These are phyloP conservation scores for Danielozyma ontarioensis DNA, from an alignment of 805 yeast genomes.

Conservation along the genomic window DNA sequence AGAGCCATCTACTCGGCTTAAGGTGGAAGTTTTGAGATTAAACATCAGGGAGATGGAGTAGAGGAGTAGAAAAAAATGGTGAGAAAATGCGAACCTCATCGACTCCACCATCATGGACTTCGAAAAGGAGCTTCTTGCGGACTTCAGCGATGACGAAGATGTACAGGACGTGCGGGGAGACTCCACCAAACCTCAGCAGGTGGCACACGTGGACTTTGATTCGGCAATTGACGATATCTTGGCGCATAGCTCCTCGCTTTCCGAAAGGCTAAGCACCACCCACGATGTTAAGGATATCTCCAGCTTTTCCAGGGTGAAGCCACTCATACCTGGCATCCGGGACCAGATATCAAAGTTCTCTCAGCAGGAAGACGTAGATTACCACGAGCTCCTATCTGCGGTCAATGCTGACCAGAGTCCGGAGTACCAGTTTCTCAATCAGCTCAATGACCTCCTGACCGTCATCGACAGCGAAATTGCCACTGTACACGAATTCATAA, in stretches of 20 bases:
- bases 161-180: slow-evolving; percentile 7
- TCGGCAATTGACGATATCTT: slow-evolving; percentile 1
- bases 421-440: slow-evolving; percentile 48
- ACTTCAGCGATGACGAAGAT: slow-evolving; percentile 30
- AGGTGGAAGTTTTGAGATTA: slow-evolving; percentile 20
- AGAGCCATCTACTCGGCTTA: slow-evolving; percentile 77
- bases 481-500: slow-evolving; percentile 44
- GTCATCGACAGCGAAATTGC: slow-evolving; percentile 52
- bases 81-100: neutral
- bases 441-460: slow-evolving; percentile 50
- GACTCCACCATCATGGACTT: slow-evolving; percentile 22
- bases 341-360: slow-evolving; percentile 14
- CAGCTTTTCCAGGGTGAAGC: slow-evolving; percentile 15
- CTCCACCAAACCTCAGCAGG: slow-evolving; percentile 1
- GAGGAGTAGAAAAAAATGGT: too few species aligned
- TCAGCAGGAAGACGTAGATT: slow-evolving; percentile 22
- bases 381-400: slow-evolving; percentile 24
- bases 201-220: slow-evolving; percentile 4
- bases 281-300: too few species aligned
- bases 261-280: too few species aligned
- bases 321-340: slow-evolving; percentile 19
- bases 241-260: too few species aligned
- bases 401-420: slow-evolving; percentile 24
- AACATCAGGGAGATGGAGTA: too few species aligned
- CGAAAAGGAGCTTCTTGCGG: slow-evolving; percentile 39